Evolutionary conservation across 495 filamentous ascomycete species (phyloP).

Genomic region (Hypoxylon rickii): DNA sequence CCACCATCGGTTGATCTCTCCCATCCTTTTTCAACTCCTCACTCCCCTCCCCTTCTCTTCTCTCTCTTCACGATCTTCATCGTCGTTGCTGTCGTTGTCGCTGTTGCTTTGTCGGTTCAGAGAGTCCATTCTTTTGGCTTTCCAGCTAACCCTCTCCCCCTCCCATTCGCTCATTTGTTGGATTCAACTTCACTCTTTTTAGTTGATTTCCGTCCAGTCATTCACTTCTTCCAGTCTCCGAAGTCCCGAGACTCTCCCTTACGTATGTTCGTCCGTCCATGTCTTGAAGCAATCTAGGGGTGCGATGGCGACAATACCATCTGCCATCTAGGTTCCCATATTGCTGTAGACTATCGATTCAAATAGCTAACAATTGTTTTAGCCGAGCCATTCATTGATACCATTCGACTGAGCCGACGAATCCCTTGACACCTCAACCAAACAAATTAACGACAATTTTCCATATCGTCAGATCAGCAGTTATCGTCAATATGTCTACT

Average conservation of each 20-base stretch:
- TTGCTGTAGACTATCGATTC: slow-evolving; percentile 22
- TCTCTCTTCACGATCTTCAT: slow-evolving; percentile 52
- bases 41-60: slow-evolving; percentile 34
- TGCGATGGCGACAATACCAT: neutral
- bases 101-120: slow-evolving; percentile 35
- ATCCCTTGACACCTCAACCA: slow-evolving; percentile 19
- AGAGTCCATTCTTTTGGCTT: slow-evolving; percentile 40
- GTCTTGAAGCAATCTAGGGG: slow-evolving; percentile 21
- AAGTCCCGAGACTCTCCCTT: slow-evolving; percentile 40
- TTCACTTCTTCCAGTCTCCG: slow-evolving; percentile 45
- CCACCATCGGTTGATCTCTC: slow-evolving; percentile 26
- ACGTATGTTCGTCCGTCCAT: slow-evolving; percentile 37
- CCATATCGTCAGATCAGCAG: slow-evolving; percentile 19
- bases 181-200: slow-evolving; percentile 86
- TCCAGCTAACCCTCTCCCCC: slow-evolving; percentile 38
- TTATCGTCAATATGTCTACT: slow-evolving; percentile 50
- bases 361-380: slow-evolving; percentile 32
- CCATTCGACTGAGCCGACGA: slow-evolving; percentile 28
- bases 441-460: slow-evolving; percentile 18
- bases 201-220: slow-evolving; percentile 58
- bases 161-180: slow-evolving; percentile 42
- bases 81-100: slow-evolving; percentile 49
- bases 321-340: slow-evolving; percentile 4
- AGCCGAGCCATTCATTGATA: slow-evolving; percentile 30
- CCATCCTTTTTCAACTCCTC: slow-evolving; percentile 37